These are phyloP conservation scores for Alternaria consortialis DNA, from an alignment of 2,329 filamentous ascomycete species.

Conservation along the genomic window DNA sequence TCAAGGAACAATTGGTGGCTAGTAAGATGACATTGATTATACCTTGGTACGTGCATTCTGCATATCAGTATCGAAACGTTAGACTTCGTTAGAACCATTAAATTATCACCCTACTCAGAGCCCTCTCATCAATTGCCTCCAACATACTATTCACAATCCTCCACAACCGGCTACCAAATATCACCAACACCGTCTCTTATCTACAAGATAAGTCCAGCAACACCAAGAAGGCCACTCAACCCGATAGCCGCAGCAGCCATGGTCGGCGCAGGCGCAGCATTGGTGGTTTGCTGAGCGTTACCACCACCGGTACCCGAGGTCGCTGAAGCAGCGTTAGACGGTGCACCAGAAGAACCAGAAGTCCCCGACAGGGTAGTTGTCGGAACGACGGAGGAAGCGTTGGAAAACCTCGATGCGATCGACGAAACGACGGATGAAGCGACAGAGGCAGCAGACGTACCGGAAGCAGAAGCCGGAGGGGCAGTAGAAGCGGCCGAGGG, in stretches of 20 bases:
- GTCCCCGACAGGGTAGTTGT: background rate
- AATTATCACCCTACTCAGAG: background rate
- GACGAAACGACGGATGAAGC: background rate
- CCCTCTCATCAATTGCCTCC: background rate
- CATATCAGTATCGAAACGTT: background rate
- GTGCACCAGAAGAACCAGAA: background rate
- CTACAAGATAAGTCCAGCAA: conserved; percentile 6
- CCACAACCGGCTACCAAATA: background rate
- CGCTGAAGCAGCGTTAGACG: conserved; percentile 5
- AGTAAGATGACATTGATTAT: background rate
- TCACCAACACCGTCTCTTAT: background rate
- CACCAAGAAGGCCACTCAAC: conserved; percentile 1
- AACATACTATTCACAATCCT: no score
- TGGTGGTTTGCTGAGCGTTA: background rate
- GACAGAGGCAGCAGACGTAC: background rate
- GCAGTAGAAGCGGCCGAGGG: background rate
- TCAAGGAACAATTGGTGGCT: no score
- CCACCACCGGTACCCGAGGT: background rate
- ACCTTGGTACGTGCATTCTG: background rate
- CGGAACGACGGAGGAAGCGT: background rate
- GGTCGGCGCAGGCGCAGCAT: background rate
- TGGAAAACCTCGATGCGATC: background rate
- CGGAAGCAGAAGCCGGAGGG: conserved; percentile 2
- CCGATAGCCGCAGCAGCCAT: conserved; percentile 4
- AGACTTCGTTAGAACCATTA: background rate